Conservation (phyloP, 331 rosid genomes). For the Arachis monticola region DNA sequence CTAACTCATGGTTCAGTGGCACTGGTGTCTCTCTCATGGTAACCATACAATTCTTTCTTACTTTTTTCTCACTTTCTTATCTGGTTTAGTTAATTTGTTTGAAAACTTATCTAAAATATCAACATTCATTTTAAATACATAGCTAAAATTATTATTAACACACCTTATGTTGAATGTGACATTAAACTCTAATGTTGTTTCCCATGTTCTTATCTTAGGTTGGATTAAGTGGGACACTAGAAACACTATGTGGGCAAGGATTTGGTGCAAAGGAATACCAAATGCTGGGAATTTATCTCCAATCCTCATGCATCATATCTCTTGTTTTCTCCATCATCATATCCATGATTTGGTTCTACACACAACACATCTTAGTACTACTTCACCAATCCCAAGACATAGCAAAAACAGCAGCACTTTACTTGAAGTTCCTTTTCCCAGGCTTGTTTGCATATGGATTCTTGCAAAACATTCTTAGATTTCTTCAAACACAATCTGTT, state of each 20-base stretch:
- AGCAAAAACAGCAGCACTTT: constrained; percentile 57
- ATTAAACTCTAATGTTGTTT: background rate
- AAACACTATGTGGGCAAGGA: constrained; percentile 84
- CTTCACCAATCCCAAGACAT: constrained; percentile 69
- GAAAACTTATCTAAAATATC: background rate
- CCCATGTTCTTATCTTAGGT: constrained; percentile 44
- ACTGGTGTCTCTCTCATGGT: constrained; percentile 84
- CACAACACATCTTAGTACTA: constrained; percentile 45
- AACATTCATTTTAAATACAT: too few species aligned
- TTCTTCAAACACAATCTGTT: too few species aligned
- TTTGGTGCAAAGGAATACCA: constrained; percentile 67
- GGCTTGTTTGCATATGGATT: constrained; percentile 56
- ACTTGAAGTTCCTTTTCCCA: constrained; percentile 60
- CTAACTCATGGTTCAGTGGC: constrained; percentile 76
- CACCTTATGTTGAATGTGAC: background rate
- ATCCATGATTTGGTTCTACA: too few species aligned
- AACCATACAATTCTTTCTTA: background rate
- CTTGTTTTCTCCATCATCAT: constrained; percentile 45
- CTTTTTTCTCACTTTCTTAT: too few species aligned
- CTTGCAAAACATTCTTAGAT: constrained; percentile 53
- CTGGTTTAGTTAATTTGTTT: too few species aligned
- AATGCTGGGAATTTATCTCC: constrained; percentile 73
- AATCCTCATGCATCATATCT: constrained; percentile 70
- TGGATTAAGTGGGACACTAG: constrained; percentile 85
- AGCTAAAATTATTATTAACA: too few species aligned